Base-by-base conservation (phyloP, 2,329 filamentous ascomycete genomes). In the Diaporthe citriasiana region DNA sequence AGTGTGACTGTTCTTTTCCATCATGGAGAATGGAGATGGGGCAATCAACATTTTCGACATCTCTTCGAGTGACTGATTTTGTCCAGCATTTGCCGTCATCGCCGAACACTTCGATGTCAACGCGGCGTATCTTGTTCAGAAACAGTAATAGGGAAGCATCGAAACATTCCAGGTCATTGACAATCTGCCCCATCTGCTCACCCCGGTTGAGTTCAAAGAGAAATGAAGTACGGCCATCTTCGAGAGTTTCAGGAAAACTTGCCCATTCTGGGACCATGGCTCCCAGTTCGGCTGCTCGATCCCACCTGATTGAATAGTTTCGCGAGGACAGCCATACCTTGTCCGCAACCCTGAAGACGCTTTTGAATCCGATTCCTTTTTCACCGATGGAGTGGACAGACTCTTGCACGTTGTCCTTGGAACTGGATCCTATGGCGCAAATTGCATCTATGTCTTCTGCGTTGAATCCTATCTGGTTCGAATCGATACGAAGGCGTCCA, bases 351-450 rank as follows among this genome's bases (percentile, higher is more conserved):
- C 55, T 12, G 22, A 57, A 57, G 17, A 57, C 55, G 22, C 55
- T 57, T 12, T 57, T 57, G 19, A 57, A 57, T 10, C 55, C 55
- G 13, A 57, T 57, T 12, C 55, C 55, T 7, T 57, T 57, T 38
- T 57, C 55, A 3, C 53, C 53, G 4, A 56, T 56, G 19, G 8
- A 56, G 4, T 25, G 33, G 38, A 7, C 3, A 3, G 15, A 17
- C 9, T 57, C 6, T n/a, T 6, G 17, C 30, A 7, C 12, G 19
- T n/a, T 7, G 1, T 4, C 15, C 19, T 57, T 57, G 0, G 55
- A 38, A 15, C 55, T 57, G 3, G 33, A 57, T 4, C 55, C 55
- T 7, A 57, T n/a, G 7, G 55, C 55, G n/a, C 55, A 57, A 17
- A 57, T 57, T 6, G 55, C 55, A 15, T 57, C 55, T 25, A 57